A percentile compares a stretch with the other conserved stretches of the same genome.
phyloP scores from a whole-genome alignment of 441 rosid genomes.

The Biscutella laevigata region DNA sequence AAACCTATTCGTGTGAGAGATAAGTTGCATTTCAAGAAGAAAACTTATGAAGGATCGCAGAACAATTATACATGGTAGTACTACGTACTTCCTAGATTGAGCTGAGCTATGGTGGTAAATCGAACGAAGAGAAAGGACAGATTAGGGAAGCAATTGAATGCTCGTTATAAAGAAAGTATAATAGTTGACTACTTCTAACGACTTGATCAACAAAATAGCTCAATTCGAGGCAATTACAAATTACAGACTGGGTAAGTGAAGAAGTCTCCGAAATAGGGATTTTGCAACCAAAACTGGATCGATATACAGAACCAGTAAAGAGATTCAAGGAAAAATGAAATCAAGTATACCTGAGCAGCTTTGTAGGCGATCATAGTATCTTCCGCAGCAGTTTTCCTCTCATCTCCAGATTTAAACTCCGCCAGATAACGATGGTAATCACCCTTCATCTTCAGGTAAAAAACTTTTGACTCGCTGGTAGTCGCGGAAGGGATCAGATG shows the following conservation, averaged over 20 bases:
- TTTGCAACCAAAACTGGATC: neutral
- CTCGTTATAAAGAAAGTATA: neutral
- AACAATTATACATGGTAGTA: neutral
- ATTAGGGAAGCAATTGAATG: neutral
- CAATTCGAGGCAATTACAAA: neutral
- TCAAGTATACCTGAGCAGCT: slow-evolving; percentile 31
- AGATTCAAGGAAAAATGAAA: neutral
- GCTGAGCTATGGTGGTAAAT: too few relatives aligned
- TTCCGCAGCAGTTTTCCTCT: slow-evolving; percentile 39
- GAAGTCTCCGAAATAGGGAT: neutral
- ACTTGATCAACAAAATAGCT: neutral
- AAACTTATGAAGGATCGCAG: neutral
- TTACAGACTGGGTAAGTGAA: neutral
- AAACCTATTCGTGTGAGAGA: neutral
- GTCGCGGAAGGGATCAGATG: slow-evolving; percentile 36
- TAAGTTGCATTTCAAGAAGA: neutral
- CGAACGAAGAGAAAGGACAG: too few relatives aligned
- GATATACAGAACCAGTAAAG: neutral
- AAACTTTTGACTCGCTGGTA: slow-evolving; percentile 34
- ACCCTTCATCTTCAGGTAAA: slow-evolving; percentile 45
- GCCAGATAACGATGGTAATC: slow-evolving; percentile 43
- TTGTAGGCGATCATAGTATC: slow-evolving; percentile 37
- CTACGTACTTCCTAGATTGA: too few relatives aligned
- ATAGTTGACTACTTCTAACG: neutral
- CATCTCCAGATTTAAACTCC: slow-evolving; percentile 38